Evolutionary conservation across 495 filamentous ascomycete species (phyloP).

Genomic region (Annulohypoxylon maeteangense): DNA sequence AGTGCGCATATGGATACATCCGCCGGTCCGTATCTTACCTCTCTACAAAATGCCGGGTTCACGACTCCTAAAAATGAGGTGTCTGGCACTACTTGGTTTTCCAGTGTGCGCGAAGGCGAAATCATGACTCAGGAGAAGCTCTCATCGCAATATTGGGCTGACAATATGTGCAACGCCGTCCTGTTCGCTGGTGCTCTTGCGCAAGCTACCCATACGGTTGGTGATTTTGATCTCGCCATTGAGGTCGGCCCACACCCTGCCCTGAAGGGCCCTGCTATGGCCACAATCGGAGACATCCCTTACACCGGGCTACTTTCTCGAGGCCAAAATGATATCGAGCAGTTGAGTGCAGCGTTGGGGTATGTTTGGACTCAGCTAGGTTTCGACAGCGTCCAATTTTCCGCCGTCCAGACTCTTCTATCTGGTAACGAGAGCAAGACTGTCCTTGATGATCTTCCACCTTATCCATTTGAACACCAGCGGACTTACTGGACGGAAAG

Average conservation of each 20-base stretch:
- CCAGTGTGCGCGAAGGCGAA: slow-evolving; percentile 41
- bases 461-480: slow-evolving; percentile 1
- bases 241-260: slow-evolving; percentile 67
- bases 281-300: slow-evolving; percentile 40
- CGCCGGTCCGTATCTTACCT: neutral
- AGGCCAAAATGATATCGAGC: neutral
- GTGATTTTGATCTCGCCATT: slow-evolving; percentile 47
- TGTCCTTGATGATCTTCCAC: neutral
- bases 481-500: neutral
- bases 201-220: neutral
- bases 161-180: slow-evolving; percentile 60
- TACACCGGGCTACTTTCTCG: neutral
- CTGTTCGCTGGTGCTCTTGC: slow-evolving; percentile 60
- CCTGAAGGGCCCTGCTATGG: slow-evolving; percentile 52
- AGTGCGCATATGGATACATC: slow-evolving; percentile 42
- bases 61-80: neutral
- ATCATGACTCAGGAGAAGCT: neutral
- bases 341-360: neutral
- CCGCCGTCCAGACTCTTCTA: neutral
- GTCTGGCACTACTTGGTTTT: slow-evolving; percentile 28
- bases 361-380: neutral
- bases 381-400: slow-evolving; percentile 1
- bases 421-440: neutral
- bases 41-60: neutral
- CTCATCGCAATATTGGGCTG: slow-evolving; percentile 55